Percentiles rank a stretch among this genome's conserved stretches.
Conservation (phyloP, 1,284 basidiomycete genomes). For the Boletus holoroseus region DNA sequence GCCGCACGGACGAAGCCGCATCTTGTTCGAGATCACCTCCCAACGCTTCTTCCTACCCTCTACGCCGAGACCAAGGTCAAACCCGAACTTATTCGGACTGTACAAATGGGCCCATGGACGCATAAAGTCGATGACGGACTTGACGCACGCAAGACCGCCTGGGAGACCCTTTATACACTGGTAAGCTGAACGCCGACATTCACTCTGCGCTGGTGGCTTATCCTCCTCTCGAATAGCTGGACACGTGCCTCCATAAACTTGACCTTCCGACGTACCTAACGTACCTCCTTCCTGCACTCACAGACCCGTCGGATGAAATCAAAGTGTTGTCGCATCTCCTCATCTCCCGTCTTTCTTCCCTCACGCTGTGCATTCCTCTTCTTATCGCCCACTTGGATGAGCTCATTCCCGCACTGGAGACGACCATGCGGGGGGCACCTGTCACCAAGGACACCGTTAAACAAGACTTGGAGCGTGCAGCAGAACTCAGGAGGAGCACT, state of each 20-base stretch:
- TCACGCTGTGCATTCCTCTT: constrained; percentile 42
- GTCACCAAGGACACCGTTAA: constrained; percentile 94
- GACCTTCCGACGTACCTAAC: constrained; percentile 82
- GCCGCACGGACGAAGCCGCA: constrained; percentile 93
- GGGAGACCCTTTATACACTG: constrained; percentile 95
- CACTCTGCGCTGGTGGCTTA: constrained; percentile 8
- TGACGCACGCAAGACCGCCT: constrained; percentile 92
- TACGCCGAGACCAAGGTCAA: constrained; percentile 84
- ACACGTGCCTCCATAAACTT: constrained; percentile 82
- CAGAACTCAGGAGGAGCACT: constrained; percentile 85
- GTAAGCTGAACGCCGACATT: constrained; percentile 40
- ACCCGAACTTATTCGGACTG: constrained; percentile 79
- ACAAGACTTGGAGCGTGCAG: constrained; percentile 92
- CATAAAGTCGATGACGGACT: constrained; percentile 92
- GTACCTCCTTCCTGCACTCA: constrained; percentile 77
- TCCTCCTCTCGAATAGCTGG: constrained; percentile 49
- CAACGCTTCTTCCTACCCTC: constrained; percentile 71
- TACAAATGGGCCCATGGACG: constrained; percentile 98
- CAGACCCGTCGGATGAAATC: constrained; percentile 92
- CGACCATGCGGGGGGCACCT: constrained; percentile 87
- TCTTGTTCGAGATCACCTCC: constrained; percentile 82
- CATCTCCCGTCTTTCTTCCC: constrained; percentile 82
- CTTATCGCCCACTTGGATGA: constrained; percentile 74
- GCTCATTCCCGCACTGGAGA: constrained; percentile 73
- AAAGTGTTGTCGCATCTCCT: constrained; percentile 96